Conservation (phyloP, 2,329 filamentous ascomycete species). For the Fonsecaea monophora region DNA sequence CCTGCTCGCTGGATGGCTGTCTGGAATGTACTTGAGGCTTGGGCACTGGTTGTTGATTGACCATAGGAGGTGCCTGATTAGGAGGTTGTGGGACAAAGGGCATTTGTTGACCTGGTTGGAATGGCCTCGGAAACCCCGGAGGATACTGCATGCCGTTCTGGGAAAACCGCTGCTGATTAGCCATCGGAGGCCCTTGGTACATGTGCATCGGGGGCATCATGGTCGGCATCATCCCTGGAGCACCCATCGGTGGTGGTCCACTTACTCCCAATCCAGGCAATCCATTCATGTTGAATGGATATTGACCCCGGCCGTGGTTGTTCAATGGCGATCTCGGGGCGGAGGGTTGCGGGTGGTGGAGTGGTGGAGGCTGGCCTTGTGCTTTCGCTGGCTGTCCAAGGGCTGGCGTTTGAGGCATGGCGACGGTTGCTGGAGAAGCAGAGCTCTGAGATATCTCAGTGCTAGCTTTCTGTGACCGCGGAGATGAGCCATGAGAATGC, state of each 20-base stretch:
- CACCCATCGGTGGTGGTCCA: constrained; percentile 62
- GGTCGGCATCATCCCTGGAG: constrained; percentile 61
- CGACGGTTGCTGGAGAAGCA: constrained; percentile 65
- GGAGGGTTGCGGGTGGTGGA: constrained; percentile 65
- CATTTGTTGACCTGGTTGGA: constrained; percentile 62
- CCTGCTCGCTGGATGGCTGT: constrained; percentile 72
- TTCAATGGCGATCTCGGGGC: constrained; percentile 70
- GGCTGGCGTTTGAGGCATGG: constrained; percentile 70
- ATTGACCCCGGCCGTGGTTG: constrained; percentile 66
- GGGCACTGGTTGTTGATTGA: constrained; percentile 44
- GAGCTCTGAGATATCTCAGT: constrained; percentile 69
- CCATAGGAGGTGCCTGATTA: constrained; percentile 42
- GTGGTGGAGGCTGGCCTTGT: constrained; percentile 56
- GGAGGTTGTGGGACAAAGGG: constrained; percentile 54
- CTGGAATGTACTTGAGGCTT: constrained; percentile 70
- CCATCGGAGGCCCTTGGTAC: constrained; percentile 58
- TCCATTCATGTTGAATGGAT: constrained; percentile 57
- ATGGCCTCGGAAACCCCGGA: constrained; percentile 68
- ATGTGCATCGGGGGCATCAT: constrained; percentile 62
- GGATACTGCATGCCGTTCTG: constrained; percentile 61
- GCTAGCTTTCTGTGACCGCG: constrained; percentile 58
- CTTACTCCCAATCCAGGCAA: constrained; percentile 65
- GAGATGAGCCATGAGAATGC: constrained; percentile 73
- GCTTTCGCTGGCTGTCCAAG: constrained; percentile 69
- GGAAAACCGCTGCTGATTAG: constrained; percentile 61